Evolutionary conservation across 1,139 yeast species (phyloP).

Genomic region (Kodamaea derodonti): DNA sequence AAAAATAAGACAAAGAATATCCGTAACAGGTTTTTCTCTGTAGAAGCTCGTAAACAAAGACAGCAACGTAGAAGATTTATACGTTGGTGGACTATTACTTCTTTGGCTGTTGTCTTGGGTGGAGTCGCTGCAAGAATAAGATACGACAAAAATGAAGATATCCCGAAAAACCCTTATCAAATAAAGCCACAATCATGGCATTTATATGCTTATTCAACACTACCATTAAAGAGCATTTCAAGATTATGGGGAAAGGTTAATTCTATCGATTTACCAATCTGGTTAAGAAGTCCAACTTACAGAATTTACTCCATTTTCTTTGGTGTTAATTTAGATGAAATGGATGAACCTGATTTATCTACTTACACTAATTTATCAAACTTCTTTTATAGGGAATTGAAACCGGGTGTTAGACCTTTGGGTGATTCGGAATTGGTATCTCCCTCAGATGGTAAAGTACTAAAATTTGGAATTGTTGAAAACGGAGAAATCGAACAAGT

Average conservation of each 20-base stretch:
- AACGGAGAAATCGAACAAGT: constrained; percentile 93
- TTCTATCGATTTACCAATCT: constrained; percentile 75
- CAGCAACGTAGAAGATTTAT: constrained; percentile 49
- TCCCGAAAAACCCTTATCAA: constrained; percentile 35
- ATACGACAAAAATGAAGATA: constrained; percentile 35
- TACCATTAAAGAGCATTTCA: constrained; percentile 88
- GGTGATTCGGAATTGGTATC: constrained; percentile 68
- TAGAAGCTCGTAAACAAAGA: constrained; percentile 40
- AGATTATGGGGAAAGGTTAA: constrained; percentile 94
- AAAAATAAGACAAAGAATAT: constrained; percentile 34
- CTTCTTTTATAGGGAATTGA: constrained; percentile 81
- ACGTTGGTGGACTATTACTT: constrained; percentile 68
- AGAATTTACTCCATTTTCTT: constrained; percentile 73
- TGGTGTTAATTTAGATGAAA: constrained; percentile 87
- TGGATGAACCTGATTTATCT: constrained; percentile 75
- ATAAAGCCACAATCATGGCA: constrained; percentile 78
- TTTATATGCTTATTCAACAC: constrained; percentile 80
- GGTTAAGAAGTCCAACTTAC: constrained; percentile 85
- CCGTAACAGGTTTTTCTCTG: constrained; percentile 41
- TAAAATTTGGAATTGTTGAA: constrained; percentile 80
- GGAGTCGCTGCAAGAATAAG: constrained; percentile 58
- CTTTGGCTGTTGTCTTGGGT: constrained; percentile 59
- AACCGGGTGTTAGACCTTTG: constrained; percentile 78
- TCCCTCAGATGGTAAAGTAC: constrained; percentile 91
- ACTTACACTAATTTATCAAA: constrained; percentile 80